Base-by-base conservation (phyloP, 2,329 filamentous ascomycete genomes). In the Aspergillus ochraceoroseus region DNA sequence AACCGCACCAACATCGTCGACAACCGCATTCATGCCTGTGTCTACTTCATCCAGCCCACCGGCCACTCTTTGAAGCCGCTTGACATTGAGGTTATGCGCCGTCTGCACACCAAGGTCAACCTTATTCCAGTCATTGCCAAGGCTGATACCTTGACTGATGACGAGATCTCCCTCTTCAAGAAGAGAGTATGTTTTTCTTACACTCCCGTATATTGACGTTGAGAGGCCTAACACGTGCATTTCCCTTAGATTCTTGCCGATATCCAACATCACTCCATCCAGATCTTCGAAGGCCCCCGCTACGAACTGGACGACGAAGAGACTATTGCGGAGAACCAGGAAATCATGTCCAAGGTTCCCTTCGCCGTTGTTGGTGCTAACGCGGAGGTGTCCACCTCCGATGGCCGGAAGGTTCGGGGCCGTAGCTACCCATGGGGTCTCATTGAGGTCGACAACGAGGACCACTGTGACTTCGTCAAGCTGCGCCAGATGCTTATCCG, bases 1-100 rank as follows among this genome's bases (percentile, higher is more conserved):
- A 98, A 98, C 77, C 87, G 92, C 61, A 95, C 95, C 83, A 98
- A 98, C 79, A 96, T 96, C 68, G 85, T 98, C 49, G 92, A 98
- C 74, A 98, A 96, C 78, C 86, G 92, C 59, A 94, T 98, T 51
- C 92, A 98, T 62, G 92, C 92, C 41, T 96, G 94, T 61, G 92
- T 98, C 49, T 98, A 95, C 80, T 98, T 98, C 76, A 95, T 98
- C 60, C 90, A 98, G 74, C 92, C 92, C 54, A 98, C 92, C 20
- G 92, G 92, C 47, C 92, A 98, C 76, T 94, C 92, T 22, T 76
- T 98, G 62, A 98, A 98, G 82, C 92, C 92, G 50, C 77, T 98
- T 52, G 92, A 98, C 64, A 95, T 98, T 53, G 92, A 98, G 75
- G 92, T 98, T 53, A 98, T 98, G 92, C 89, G 90, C 70, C 85